phyloP scores from a whole-genome alignment of 1,284 basidiomycete species.

The Termitomyces sp. region DNA sequence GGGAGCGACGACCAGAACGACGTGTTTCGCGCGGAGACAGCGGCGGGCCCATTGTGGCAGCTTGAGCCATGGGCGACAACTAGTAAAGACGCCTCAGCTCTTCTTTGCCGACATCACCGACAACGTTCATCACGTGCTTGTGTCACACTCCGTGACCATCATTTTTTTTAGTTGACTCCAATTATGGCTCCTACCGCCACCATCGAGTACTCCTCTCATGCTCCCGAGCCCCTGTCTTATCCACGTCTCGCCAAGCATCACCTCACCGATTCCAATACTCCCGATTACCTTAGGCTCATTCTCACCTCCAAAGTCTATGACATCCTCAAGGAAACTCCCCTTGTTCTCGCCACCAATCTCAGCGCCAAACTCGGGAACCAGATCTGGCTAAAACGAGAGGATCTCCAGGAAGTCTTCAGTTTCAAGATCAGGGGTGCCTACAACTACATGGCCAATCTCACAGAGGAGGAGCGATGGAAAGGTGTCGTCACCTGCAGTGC shows the following conservation, averaged over 20 bases:
- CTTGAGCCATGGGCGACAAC: slow-evolving; percentile 26
- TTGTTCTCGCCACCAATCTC: slow-evolving; percentile 83
- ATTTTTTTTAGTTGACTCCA: slow-evolving; percentile 5
- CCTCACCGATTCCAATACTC: slow-evolving; percentile 66
- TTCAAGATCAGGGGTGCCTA: slow-evolving; percentile 99
- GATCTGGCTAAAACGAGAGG: slow-evolving; percentile 93
- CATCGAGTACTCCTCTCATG: slow-evolving; percentile 64
- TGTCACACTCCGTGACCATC: slow-evolving; percentile 8
- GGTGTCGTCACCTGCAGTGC: slow-evolving; percentile 98
- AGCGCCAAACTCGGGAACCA: slow-evolving; percentile 87
- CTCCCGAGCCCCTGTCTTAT: slow-evolving; percentile 60
- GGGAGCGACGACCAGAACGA: slow-evolving; percentile 68
- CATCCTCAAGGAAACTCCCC: slow-evolving; percentile 87
- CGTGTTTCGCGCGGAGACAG: slow-evolving; percentile 70
- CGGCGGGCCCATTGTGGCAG: slow-evolving; percentile 66
- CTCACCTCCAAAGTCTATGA: slow-evolving; percentile 93
- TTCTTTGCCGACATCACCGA: neutral
- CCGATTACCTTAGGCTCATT: slow-evolving; percentile 93
- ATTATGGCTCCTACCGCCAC: slow-evolving; percentile 48
- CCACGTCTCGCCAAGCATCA: slow-evolving; percentile 64
- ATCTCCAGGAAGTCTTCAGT: slow-evolving; percentile 95
- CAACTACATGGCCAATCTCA: slow-evolving; percentile 95
- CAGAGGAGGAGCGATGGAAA: slow-evolving; percentile 90
- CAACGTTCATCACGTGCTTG: slow-evolving; percentile 10
- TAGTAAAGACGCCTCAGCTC: too few relatives aligned